Conservation (phyloP, 1,284 basidiomycete genomes). For the Phenoliferia sp. region DNA sequence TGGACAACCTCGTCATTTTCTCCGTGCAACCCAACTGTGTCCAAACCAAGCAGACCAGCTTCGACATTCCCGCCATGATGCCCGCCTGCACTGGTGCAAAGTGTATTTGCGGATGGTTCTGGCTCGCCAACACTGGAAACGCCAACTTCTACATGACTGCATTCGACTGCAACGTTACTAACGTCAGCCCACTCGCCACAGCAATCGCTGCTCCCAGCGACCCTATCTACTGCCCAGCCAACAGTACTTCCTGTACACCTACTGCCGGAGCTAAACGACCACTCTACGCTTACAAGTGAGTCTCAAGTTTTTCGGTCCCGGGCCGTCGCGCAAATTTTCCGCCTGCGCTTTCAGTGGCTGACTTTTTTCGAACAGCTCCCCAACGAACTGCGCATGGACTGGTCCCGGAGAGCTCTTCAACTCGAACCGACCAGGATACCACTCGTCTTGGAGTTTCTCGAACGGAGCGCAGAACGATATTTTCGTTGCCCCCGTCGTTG, state of each 20-base stretch:
- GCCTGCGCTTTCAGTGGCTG: too few species aligned
- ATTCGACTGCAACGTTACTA: constrained; percentile 19
- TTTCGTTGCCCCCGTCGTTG: neutral
- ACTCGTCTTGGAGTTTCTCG: constrained; percentile 19
- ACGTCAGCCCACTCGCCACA: neutral
- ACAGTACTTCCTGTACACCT: neutral
- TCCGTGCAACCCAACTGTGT: constrained; percentile 14
- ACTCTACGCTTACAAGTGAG: constrained; percentile 22
- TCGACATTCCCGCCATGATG: constrained; percentile 22
- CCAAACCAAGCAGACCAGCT: constrained; percentile 4
- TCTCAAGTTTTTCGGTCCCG: neutral
- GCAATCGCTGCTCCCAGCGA: constrained; percentile 6
- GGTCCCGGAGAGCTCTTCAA: constrained; percentile 5
- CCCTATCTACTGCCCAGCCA: neutral
- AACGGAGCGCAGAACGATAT: constrained; percentile 32
- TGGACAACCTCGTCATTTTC: constrained; percentile 18
- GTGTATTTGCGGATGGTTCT: constrained; percentile 27
- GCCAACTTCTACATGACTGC: constrained; percentile 14
- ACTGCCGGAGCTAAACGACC: constrained; percentile 23
- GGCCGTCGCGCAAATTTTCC: too few species aligned
- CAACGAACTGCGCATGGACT: neutral
- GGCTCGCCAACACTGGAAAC: constrained; percentile 17
- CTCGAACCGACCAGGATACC: constrained; percentile 27
- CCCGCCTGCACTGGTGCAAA: constrained; percentile 18
- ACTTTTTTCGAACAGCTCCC: neutral